phyloP scores from a whole-genome alignment of 1,284 basidiomycete species.

The Hymenochaete sp. region DNA sequence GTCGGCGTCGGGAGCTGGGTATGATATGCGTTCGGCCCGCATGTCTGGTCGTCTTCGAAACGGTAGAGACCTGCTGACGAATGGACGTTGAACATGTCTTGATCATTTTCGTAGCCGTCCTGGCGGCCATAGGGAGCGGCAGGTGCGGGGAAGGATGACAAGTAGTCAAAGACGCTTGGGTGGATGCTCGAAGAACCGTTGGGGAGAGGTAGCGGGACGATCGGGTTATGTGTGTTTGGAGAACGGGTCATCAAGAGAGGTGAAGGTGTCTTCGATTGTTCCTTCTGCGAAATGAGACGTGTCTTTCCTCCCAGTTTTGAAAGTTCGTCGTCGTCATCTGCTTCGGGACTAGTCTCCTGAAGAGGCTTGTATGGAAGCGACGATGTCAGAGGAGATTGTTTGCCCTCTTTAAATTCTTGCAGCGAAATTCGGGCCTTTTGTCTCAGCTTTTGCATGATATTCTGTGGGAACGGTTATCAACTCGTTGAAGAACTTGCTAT shows the following conservation, averaged over 20 bases:
- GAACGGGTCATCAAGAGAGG: conserved; percentile 50
- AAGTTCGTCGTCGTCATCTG: conserved; percentile 60
- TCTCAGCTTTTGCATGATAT: conserved; percentile 42
- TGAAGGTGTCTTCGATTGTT: conserved; percentile 37
- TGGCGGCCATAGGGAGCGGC: conserved; percentile 14
- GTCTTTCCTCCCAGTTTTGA: conserved; percentile 64
- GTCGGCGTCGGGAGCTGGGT: conserved; percentile 22
- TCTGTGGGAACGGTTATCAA: conserved; percentile 30
- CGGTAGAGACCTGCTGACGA: not conserved
- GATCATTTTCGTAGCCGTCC: not conserved
- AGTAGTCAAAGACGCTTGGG: conserved; percentile 55
- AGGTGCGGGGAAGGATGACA: conserved; percentile 45
- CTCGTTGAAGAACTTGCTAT: too few relatives aligned
- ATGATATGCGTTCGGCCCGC: conserved; percentile 10
- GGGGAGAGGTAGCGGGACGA: conserved; percentile 43
- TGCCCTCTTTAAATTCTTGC: conserved; percentile 53
- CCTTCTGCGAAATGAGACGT: conserved; percentile 57
- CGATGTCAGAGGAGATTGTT: conserved; percentile 37
- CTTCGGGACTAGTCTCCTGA: conserved; percentile 39
- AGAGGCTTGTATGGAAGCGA: conserved; percentile 26
- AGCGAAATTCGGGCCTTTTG: conserved; percentile 59
- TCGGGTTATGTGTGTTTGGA: conserved; percentile 56
- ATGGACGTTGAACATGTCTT: not conserved
- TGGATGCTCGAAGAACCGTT: conserved; percentile 38
- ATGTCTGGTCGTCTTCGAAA: not conserved